Evolutionary conservation across 495 filamentous ascomycete species (phyloP).

Genomic region (Penicillium atrosanguineum): DNA sequence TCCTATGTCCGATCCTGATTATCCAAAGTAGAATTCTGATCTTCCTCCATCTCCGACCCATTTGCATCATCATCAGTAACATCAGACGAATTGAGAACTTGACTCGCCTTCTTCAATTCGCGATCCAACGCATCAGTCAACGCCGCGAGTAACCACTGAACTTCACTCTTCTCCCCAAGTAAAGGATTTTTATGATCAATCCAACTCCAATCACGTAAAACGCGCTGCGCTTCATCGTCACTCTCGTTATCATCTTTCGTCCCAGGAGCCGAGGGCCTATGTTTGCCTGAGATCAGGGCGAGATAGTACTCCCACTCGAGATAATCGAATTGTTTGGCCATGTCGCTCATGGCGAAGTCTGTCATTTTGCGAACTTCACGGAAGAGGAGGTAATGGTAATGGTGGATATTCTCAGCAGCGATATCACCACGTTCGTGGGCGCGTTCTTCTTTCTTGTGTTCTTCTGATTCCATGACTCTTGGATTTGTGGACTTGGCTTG

Average conservation of each 20-base stretch:
- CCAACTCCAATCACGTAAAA: constrained; percentile 64
- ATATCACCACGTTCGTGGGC: constrained; percentile 43
- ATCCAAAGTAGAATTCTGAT: background rate
- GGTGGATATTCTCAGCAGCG: constrained; percentile 45
- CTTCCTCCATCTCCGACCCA: constrained; percentile 1
- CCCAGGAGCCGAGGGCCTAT: constrained; percentile 44
- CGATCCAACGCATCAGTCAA: constrained; percentile 53
- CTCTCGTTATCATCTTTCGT: constrained; percentile 4
- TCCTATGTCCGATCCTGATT: background rate
- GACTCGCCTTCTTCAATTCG: constrained; percentile 44
- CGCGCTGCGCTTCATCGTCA: constrained; percentile 17
- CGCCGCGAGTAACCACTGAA: constrained; percentile 76
- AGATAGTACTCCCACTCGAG: constrained; percentile 83
- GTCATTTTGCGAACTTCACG: constrained; percentile 67
- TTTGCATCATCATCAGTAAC: background rate
- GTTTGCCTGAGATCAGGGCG: constrained; percentile 63
- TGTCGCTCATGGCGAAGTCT: constrained; percentile 55
- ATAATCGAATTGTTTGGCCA: constrained; percentile 70
- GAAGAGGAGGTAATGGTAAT: constrained; percentile 66
- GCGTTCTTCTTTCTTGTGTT: constrained; percentile 37
- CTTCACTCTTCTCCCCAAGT: constrained; percentile 68
- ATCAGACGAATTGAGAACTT: constrained; percentile 13
- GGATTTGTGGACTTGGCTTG: background rate
- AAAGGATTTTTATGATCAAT: constrained; percentile 68
- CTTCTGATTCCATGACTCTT: constrained; percentile 27